Conservation (phyloP, 106 monocot genomes). For the Amphibolis antarctica region DNA sequence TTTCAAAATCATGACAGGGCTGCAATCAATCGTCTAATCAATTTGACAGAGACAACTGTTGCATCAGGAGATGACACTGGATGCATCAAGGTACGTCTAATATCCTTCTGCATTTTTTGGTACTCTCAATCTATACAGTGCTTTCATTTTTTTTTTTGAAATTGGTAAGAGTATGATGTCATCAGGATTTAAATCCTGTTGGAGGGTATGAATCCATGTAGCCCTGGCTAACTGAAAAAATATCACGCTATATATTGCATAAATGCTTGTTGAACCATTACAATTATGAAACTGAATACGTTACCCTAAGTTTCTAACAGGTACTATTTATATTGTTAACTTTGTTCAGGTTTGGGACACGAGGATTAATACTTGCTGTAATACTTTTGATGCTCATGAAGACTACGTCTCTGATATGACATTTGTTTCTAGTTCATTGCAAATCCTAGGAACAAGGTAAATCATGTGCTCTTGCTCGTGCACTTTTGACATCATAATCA, state of each 20-base stretch:
- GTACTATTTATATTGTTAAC: not conserved
- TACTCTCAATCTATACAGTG: not conserved
- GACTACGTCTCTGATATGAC: slow-evolving; percentile 30
- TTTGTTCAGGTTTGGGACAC: slow-evolving; percentile 23
- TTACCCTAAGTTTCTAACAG: not conserved
- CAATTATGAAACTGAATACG: too few species aligned
- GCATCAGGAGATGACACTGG: slow-evolving; percentile 94
- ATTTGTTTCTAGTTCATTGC: slow-evolving; percentile 14
- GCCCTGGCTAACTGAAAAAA: too few species aligned
- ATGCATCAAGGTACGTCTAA: slow-evolving; percentile 64
- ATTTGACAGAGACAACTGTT: slow-evolving; percentile 76
- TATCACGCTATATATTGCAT: too few species aligned
- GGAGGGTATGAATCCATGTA: too few species aligned
- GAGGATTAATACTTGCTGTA: slow-evolving; percentile 13
- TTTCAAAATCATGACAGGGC: slow-evolving; percentile 22
- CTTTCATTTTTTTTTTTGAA: too few species aligned
- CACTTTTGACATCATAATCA: not conserved
- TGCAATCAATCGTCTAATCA: slow-evolving; percentile 57
- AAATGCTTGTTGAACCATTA: too few species aligned
- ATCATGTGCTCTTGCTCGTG: not conserved
- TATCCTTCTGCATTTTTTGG: not conserved
- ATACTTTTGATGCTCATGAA: slow-evolving; percentile 17
- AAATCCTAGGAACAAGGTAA: slow-evolving; percentile 22
- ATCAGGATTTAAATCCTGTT: too few species aligned
- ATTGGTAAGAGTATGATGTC: too few species aligned